Evolutionary conservation across 2,329 filamentous ascomycete genomes (phyloP).

Genomic region (Ophiocordyceps camponoti-rufipedis): DNA sequence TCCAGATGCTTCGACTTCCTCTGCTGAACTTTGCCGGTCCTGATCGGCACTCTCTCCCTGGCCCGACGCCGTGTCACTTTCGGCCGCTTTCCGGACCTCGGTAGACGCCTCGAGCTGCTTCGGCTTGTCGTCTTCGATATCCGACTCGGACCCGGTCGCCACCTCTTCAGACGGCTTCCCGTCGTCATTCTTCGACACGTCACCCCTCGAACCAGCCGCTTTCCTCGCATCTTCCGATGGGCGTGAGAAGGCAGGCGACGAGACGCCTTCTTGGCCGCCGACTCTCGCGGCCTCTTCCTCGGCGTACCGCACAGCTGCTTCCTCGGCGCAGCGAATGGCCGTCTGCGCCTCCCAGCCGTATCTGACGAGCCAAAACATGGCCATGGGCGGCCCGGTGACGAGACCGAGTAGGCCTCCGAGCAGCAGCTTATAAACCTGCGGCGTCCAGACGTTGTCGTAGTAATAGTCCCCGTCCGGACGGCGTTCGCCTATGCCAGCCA

Average conservation of each 20-base stretch:
- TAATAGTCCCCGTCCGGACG: slow-evolving; percentile 21
- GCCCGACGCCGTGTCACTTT: no score
- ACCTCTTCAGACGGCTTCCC: no score
- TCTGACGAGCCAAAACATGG: slow-evolving; percentile 27
- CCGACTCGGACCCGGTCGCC: no score
- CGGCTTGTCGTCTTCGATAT: no score
- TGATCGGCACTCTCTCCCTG: no score
- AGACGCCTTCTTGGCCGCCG: not conserved
- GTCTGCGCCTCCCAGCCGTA: not conserved
- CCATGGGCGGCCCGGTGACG: slow-evolving; percentile 27
- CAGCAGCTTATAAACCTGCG: slow-evolving; percentile 30
- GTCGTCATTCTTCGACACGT: no score
- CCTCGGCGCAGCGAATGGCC: not conserved
- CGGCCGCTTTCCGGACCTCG: no score
- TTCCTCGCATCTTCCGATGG: not conserved
- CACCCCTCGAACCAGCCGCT: not conserved
- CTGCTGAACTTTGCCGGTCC: no score
- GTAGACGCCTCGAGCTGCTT: no score
- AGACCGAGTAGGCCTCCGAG: slow-evolving; percentile 26
- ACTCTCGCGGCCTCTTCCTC: not conserved
- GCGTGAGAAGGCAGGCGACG: not conserved
- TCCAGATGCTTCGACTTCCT: no score
- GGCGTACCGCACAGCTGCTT: not conserved
- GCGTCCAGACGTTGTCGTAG: slow-evolving; percentile 23
- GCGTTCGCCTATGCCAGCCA: slow-evolving; percentile 18